phyloP scores from a whole-genome alignment of 129 eudicot genomes.

The Escallonia herrerae region DNA sequence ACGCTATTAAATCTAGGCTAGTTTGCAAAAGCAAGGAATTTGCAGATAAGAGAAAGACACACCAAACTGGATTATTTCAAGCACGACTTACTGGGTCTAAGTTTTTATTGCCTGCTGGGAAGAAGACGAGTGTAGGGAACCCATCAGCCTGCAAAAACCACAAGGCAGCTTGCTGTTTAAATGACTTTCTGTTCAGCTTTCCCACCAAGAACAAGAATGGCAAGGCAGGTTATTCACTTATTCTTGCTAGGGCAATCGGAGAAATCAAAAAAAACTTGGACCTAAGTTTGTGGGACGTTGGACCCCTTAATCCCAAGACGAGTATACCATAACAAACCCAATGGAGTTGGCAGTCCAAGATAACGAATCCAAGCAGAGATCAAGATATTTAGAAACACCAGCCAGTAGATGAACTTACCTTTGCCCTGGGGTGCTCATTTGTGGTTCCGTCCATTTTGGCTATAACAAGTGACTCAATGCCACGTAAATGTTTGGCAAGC shows the following conservation, averaged over 20 bases:
- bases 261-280: too few species aligned
- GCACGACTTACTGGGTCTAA: constrained; percentile 56
- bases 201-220: neutral
- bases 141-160: constrained; percentile 65
- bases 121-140: constrained; percentile 76
- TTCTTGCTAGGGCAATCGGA: too few species aligned
- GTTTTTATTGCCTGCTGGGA: constrained; percentile 83
- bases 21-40: neutral
- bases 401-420: constrained; percentile 30
- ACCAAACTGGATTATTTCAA: neutral
- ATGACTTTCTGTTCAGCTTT: neutral
- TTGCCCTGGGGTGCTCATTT: constrained; percentile 78
- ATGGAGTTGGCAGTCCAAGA: neutral
- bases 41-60: neutral
- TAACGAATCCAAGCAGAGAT: neutral
- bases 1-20: neutral
- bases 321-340: neutral
- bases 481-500: constrained; percentile 74
- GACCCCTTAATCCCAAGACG: neutral
- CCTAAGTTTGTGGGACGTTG: too few species aligned
- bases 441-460: constrained; percentile 90
- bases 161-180: neutral
- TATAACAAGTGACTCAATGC: constrained; percentile 57
- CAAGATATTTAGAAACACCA: neutral
- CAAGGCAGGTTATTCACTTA: too few species aligned